phyloP scores from a whole-genome alignment of 2,329 filamentous ascomycete species.

The Penicillium sp. region DNA sequence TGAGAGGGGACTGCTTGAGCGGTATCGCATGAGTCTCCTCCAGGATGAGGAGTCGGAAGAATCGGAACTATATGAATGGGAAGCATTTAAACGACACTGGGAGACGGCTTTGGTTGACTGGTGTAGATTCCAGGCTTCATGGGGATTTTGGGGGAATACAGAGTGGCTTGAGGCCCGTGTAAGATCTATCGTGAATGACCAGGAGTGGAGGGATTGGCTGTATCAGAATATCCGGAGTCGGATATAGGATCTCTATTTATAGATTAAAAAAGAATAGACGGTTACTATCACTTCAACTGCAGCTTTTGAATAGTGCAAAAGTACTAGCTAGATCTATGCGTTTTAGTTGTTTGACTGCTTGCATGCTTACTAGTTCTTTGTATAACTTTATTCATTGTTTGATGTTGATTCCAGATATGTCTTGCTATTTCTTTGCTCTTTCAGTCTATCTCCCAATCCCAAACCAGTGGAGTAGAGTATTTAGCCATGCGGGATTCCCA shows the following conservation, averaged over 20 bases:
- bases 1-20: slow-evolving; percentile 53
- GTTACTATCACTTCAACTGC: background rate
- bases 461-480: no score
- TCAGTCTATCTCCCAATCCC: no score
- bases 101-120: slow-evolving; percentile 68
- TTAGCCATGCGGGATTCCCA: no score
- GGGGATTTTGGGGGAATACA: slow-evolving; percentile 63
- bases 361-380: no score
- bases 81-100: slow-evolving; percentile 60
- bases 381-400: no score
- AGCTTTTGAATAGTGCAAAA: background rate
- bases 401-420: no score
- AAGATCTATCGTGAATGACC: slow-evolving; percentile 50
- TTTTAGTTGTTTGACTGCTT: no score
- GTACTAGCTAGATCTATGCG: no score
- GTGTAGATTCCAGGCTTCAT: slow-evolving; percentile 61
- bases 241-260: background rate
- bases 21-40: slow-evolving; percentile 43
- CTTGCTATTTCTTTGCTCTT: no score
- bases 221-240: slow-evolving; percentile 19
- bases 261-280: background rate
- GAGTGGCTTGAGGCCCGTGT: slow-evolving; percentile 59
- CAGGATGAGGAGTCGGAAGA: background rate
- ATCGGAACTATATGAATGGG: slow-evolving; percentile 53
- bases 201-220: slow-evolving; percentile 51